Conservation (phyloP, 1,284 basidiomycete species). For the Rhodotorula sp. region DNA sequence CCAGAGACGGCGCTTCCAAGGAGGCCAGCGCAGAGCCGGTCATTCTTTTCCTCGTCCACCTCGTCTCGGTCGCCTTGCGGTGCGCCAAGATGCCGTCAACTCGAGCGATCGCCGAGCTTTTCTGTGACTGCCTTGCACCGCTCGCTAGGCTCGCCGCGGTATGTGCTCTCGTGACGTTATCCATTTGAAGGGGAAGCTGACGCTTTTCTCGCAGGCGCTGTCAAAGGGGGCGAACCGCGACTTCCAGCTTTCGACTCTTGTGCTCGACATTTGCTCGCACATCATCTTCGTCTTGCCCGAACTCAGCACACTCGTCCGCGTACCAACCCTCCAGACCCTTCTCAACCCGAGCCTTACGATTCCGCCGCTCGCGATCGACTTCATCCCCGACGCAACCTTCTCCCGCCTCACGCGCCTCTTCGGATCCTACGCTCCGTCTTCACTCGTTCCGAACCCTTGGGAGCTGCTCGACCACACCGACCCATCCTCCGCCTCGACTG, state of each 20-base stretch:
- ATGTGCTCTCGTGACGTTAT: neutral
- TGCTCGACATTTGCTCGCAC: constrained; percentile 34
- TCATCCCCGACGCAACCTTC: constrained; percentile 23
- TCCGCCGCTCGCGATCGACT: constrained; percentile 3
- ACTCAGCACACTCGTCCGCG: constrained; percentile 3
- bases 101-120: constrained; percentile 19
- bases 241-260: constrained; percentile 9
- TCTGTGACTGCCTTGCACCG: constrained; percentile 16
- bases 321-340: constrained; percentile 16
- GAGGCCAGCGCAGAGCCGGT: neutral
- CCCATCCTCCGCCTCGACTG: neutral
- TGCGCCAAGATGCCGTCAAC: constrained; percentile 16
- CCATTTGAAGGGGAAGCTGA: neutral
- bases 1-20: neutral
- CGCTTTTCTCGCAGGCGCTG: neutral
- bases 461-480: constrained; percentile 38
- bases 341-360: neutral
- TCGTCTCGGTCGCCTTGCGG: constrained; percentile 24
- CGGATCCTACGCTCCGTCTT: constrained; percentile 10
- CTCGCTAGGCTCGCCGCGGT: constrained; percentile 21
- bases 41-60: constrained; percentile 13
- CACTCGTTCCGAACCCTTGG: constrained; percentile 32
- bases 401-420: constrained; percentile 32
- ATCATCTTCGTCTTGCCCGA: constrained; percentile 31
- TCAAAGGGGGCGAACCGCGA: constrained; percentile 3